Evolutionary conservation across 208 protist genomes (phyloP).

Genomic region (Jaenimonas drosophilae): DNA sequence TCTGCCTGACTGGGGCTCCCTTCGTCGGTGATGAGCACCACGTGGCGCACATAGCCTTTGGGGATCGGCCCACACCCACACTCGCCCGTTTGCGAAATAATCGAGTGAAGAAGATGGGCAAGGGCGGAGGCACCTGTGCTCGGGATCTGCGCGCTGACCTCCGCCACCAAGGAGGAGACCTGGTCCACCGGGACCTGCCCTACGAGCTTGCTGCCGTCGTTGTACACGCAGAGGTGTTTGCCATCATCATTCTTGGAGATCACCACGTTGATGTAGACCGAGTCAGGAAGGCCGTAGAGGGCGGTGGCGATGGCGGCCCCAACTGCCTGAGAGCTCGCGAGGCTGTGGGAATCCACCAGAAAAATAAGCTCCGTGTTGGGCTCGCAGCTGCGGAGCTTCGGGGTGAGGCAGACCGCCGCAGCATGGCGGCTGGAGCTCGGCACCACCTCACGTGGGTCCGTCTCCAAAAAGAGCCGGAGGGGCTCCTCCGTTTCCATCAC

Average conservation of each 20-base stretch:
- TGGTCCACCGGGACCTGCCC: constrained; percentile 8
- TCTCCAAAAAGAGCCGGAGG: constrained; percentile 19
- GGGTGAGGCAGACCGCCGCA: constrained; percentile 35
- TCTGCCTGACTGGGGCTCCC: constrained; percentile 9
- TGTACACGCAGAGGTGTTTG: constrained; percentile 10
- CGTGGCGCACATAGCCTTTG: constrained; percentile 49
- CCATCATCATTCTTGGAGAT: constrained; percentile 16
- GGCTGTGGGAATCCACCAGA: constrained; percentile 42
- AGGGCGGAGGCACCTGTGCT: constrained; percentile 17
- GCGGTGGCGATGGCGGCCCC: constrained; percentile 18
- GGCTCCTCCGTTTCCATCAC: constrained; percentile 13
- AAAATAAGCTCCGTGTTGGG: constrained; percentile 65
- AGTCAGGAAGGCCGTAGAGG: constrained; percentile 19
- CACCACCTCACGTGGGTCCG: background rate
- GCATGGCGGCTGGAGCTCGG: constrained; percentile 12
- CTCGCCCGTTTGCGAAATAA: constrained; percentile 7
- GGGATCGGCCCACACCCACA: constrained; percentile 19
- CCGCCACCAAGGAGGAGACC: constrained; percentile 6
- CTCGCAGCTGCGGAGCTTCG: constrained; percentile 14
- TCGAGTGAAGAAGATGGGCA: constrained; percentile 19
- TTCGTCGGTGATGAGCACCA: constrained; percentile 55
- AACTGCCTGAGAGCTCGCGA: constrained; percentile 8
- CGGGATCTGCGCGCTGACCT: constrained; percentile 10
- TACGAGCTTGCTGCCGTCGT: constrained; percentile 12
- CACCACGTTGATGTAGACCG: constrained; percentile 41